Evolutionary conservation across 2,329 filamentous ascomycete genomes (phyloP).

Genomic region (Cladosporium sp.): DNA sequence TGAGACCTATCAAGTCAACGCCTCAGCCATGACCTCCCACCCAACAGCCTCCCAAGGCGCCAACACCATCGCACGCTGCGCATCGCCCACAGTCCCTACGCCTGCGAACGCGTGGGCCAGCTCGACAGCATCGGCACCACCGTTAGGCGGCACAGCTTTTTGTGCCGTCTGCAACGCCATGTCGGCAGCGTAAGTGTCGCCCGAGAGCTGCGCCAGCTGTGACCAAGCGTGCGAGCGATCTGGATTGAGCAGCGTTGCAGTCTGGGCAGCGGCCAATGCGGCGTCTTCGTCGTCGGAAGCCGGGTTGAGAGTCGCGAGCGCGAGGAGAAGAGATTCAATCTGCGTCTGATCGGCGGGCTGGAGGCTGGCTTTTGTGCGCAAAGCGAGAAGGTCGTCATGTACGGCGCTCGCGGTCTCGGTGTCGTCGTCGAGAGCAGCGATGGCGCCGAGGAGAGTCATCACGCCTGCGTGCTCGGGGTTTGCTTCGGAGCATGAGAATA

Average conservation of each 20-base stretch:
- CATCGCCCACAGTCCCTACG: slow-evolving; percentile 66
- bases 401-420: slow-evolving; percentile 76
- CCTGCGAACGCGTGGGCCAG: slow-evolving; percentile 70
- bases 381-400: slow-evolving; percentile 66
- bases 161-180: slow-evolving; percentile 79
- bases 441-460: slow-evolving; percentile 74
- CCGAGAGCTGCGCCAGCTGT: slow-evolving; percentile 60
- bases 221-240: slow-evolving; percentile 77
- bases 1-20: neutral
- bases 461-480: slow-evolving; percentile 73
- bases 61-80: slow-evolving; percentile 71
- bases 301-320: slow-evolving; percentile 59
- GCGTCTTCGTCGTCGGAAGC: slow-evolving; percentile 40
- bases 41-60: slow-evolving; percentile 71
- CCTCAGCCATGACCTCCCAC: slow-evolving; percentile 48
- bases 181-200: slow-evolving; percentile 56
- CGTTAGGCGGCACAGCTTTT: slow-evolving; percentile 68
- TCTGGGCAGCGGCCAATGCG: slow-evolving; percentile 63
- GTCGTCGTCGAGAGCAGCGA: slow-evolving; percentile 78
- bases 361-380: slow-evolving; percentile 65
- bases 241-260: slow-evolving; percentile 76
- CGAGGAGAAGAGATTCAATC: slow-evolving; percentile 71
- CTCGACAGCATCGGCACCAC: slow-evolving; percentile 63
- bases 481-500: slow-evolving; percentile 75
- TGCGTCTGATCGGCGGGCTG: slow-evolving; percentile 60